These are phyloP conservation scores for Seiridium unicorne DNA, from an alignment of 2,329 filamentous ascomycete species.

Conservation along the genomic window DNA sequence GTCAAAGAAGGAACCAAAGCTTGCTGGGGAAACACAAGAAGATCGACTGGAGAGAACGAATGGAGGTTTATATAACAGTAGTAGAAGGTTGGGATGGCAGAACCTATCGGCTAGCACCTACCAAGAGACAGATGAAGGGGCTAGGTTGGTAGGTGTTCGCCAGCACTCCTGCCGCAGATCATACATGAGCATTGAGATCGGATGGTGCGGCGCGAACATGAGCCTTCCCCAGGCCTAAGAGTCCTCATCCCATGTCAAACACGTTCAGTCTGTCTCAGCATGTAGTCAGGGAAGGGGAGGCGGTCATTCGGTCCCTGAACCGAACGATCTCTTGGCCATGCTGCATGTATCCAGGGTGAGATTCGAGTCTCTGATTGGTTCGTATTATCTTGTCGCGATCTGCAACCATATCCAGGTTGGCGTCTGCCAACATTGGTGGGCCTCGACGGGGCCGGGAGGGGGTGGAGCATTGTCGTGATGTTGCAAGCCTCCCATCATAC, in stretches of 20 bases:
- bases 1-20: slow-evolving; percentile 17
- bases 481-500: neutral
- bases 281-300: neutral
- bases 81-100: neutral
- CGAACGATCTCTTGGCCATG: neutral
- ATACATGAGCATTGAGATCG: slow-evolving; percentile 5
- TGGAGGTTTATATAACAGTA: slow-evolving; percentile 10
- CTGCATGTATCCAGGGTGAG: neutral
- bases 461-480: neutral
- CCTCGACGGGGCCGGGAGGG: neutral
- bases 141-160: neutral
- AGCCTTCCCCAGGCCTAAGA: neutral
- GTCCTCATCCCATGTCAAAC: slow-evolving; percentile 8
- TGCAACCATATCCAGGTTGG: neutral
- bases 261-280: slow-evolving; percentile 1
- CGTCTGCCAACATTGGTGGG: neutral
- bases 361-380: neutral
- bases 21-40: slow-evolving; percentile 16
- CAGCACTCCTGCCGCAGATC: slow-evolving; percentile 5
- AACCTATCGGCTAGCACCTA: neutral
- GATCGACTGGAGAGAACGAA: slow-evolving; percentile 9
- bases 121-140: neutral
- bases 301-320: neutral
- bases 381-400: neutral
- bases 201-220: slow-evolving; percentile 6